A percentile compares a stretch with the other conserved stretches of the same genome.
Evolutionary conservation across 2,329 filamentous ascomycete species (phyloP).

Genomic region (Biscogniauxia mediterranea): DNA sequence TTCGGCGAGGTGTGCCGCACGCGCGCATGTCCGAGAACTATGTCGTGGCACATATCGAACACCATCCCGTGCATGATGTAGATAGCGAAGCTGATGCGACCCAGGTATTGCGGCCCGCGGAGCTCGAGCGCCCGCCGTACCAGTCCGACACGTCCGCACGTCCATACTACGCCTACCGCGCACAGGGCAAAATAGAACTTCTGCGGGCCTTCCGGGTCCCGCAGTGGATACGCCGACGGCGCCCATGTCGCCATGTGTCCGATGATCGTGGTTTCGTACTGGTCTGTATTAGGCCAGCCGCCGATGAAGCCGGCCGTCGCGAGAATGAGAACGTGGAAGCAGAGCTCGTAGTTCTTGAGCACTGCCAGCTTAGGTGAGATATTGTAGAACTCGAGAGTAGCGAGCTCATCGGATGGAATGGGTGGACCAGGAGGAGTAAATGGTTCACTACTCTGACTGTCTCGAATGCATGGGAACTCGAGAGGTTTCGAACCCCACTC

Average conservation of each 20-base stretch:
- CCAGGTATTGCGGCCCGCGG: conserved; percentile 51
- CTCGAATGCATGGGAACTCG: neutral
- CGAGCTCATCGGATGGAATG: neutral
- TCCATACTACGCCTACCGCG: conserved; percentile 37
- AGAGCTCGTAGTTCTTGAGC: conserved; percentile 2
- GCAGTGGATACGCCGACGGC: conserved; percentile 34
- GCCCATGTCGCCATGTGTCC: conserved; percentile 12
- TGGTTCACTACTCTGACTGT: neutral
- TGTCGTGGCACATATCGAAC: conserved; percentile 37
- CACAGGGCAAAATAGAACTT: conserved; percentile 39
- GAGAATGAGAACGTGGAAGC: conserved; percentile 28
- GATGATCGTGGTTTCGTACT: conserved; percentile 35
- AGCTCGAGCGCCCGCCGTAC: conserved; percentile 43
- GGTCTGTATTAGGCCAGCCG: conserved; percentile 40
- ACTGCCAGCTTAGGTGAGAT: neutral
- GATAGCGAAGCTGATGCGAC: conserved; percentile 52
- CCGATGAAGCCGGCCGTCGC: conserved; percentile 35
- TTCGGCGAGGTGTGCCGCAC: neutral
- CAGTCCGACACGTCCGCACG: conserved; percentile 35
- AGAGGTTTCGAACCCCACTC: conserved; percentile 4
- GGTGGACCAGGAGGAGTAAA: neutral
- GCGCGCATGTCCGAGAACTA: conserved; percentile 26
- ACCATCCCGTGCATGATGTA: conserved; percentile 55
- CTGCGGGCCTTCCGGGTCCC: conserved; percentile 32
- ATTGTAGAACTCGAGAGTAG: neutral